phyloP scores from a whole-genome alignment of 768 basidiomycete genomes.

The Suillus discolor region DNA sequence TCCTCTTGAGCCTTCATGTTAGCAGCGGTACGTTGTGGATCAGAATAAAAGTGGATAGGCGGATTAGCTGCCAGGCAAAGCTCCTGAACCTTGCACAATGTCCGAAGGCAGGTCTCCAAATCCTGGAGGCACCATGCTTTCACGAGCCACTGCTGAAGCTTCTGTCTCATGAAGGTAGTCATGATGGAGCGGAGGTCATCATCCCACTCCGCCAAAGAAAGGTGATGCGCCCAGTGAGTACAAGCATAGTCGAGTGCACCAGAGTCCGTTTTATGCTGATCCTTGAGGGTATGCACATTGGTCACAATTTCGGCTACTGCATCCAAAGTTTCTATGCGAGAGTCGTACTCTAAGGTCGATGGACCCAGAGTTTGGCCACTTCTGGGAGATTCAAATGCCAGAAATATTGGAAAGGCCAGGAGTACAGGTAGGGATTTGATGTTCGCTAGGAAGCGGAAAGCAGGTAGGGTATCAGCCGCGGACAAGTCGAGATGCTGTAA shows the following conservation, averaged over 20 bases:
- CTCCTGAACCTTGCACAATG: background rate
- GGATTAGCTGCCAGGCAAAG: background rate
- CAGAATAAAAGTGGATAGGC: background rate
- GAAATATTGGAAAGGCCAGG: background rate
- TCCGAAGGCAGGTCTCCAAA: background rate
- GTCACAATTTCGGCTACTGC: background rate
- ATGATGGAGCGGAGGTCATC: background rate
- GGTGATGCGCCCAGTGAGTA: background rate
- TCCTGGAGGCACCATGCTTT: background rate
- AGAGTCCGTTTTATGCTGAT: accelerated
- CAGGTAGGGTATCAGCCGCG: background rate
- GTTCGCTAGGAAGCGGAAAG: background rate
- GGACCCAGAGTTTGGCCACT: no score
- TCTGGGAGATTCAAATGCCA: background rate
- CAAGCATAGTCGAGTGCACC: background rate
- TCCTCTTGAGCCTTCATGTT: background rate
- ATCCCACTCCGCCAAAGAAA: conserved; percentile 2
- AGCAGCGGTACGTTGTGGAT: background rate
- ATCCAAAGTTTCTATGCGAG: background rate
- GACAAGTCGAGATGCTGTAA: background rate
- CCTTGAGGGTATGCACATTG: background rate
- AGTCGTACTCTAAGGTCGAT: background rate
- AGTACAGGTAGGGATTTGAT: background rate
- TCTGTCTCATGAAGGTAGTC: background rate
- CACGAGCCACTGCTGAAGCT: background rate